These are phyloP conservation scores for Beta vulgaris DNA, from an alignment of 148 eudicot species.

Conservation along the genomic window DNA sequence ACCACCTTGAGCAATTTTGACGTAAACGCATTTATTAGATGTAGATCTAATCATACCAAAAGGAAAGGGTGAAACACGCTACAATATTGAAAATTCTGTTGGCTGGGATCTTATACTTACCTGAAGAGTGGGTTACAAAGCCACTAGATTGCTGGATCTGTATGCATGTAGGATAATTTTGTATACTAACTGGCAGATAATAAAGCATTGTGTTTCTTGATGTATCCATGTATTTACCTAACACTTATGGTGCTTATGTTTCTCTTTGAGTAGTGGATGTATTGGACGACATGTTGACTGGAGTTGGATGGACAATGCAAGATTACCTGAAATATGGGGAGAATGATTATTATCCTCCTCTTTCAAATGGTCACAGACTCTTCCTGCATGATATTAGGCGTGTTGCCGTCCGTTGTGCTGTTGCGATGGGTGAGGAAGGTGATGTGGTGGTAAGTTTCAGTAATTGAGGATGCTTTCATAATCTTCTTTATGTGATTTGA, in stretches of 20 bases:
- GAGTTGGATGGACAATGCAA: conserved; percentile 96
- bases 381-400: conserved; percentile 93
- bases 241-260: conserved; percentile 24
- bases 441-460: conserved; percentile 83
- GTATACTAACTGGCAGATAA: not conserved
- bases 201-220: conserved; percentile 14
- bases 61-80: not conserved
- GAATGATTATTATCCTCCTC: conserved; percentile 98
- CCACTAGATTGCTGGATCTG: not conserved
- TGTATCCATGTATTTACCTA: not conserved
- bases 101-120: not conserved
- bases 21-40: not conserved
- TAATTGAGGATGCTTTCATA: not conserved
- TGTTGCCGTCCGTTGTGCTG: conserved; percentile 94
- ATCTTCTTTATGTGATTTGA: not conserved
- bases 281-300: conserved; percentile 96
- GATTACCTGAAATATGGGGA: conserved; percentile 92
- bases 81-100: not conserved
- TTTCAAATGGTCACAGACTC: conserved; percentile 84
- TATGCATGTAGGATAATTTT: conserved; percentile 4
- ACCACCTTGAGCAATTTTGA: not conserved
- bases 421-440: conserved; percentile 99
- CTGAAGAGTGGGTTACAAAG: not conserved
- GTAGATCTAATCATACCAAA: not conserved
- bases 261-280: conserved; percentile 72